Base-by-base conservation (phyloP, 768 basidiomycete species). In the Multifurca ochricompacta region DNA sequence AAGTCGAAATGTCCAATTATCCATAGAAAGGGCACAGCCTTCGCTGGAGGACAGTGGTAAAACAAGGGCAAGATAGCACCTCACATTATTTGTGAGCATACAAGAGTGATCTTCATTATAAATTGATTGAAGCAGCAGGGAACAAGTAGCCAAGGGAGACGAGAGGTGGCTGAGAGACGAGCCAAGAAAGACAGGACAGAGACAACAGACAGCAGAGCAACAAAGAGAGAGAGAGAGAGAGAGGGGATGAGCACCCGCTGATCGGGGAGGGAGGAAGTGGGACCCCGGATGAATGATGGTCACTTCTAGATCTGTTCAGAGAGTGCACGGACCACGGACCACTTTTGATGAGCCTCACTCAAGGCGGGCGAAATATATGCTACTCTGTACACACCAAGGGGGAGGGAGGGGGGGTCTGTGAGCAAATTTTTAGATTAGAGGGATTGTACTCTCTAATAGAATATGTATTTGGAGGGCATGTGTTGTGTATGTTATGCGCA, bases 291-390 rank as follows among this genome's bases (percentile, higher is more conserved):
- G 42, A 25, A 13, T 45, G 50, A 47, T 42, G 10, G 50, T 3
- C 48, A 25, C 14, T 28, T 25, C 41, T 50, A 21, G 42, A 30
- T 34, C 53, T 43, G 34, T 32, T 30, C 9, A n/a, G n/a, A 23
- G 39, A 5, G 34, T 45, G 49, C 48, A 55, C 41, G 48, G 54
- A 39, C 54, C 48, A 55, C 41, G 48, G 54, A 39, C 54, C 54
- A 55, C 41, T n/a, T 41, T 30, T 37, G 35, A 47, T 28, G 27
- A 19, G 40, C 19, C 28, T 40, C 52, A 23, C 28, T 40, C 52
- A 23, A 39, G 30, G 37, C 13, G 8, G 19, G 18, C 13, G 8
- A 14, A 11, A 11, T 40, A 18, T 40, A 42, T 31, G 49, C 40
- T 19, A 27, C 21, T 51, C 30, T 42, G 19, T 6, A 27, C 13